Evolutionary conservation across 257 asterid species (phyloP), one percentile per base, ranked within the genome.

Genomic region (Datura wrightii): DNA sequence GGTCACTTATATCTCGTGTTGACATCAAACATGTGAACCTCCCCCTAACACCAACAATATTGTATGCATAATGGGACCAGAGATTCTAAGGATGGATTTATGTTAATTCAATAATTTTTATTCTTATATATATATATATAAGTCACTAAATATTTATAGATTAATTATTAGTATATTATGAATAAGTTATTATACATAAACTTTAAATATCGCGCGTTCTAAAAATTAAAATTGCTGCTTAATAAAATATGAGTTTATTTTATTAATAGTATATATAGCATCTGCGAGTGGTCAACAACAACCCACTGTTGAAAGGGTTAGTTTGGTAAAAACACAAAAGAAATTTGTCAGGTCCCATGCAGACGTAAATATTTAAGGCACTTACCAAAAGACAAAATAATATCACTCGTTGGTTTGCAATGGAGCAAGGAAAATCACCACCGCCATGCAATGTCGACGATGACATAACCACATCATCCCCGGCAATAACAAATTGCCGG

Each of bases 1-100:
- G 53, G 58, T 88, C 92, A 88, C 86, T 86, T 52, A 53, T 37
- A 83, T 90, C 94, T 89, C 92, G 91, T 91, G 92, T 56, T 55
- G 88, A 60, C 76, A 85, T 60, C 80, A 63, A 24, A 76, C 92
- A 91, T 89, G 93, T 91, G 93, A 89, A 69, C 59, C 13, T 72
- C 52, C 85, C 34, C 42, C 50, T 19, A 60, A 52, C 72, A 82
- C 83, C 50, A 62, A 44, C 56, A n/a, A n/a, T 41, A 70, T 39
- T 69, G 5, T 69, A 16, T 37, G 31, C 16, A 39, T 9, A 60
- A 60, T 16, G 78, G 78, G 78, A 14, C 52, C 52, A 14, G 24
- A 31, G 55, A 50, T 50, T 9, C 9, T 1, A 3, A 48, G 10
- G 8, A 8, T 5, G 24, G 31, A 19, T 60, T 60, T 0, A 60